These are phyloP conservation scores for Alternaria gansuensis DNA, from an alignment of 2,329 filamentous ascomycete species.

Conservation along the genomic window DNA sequence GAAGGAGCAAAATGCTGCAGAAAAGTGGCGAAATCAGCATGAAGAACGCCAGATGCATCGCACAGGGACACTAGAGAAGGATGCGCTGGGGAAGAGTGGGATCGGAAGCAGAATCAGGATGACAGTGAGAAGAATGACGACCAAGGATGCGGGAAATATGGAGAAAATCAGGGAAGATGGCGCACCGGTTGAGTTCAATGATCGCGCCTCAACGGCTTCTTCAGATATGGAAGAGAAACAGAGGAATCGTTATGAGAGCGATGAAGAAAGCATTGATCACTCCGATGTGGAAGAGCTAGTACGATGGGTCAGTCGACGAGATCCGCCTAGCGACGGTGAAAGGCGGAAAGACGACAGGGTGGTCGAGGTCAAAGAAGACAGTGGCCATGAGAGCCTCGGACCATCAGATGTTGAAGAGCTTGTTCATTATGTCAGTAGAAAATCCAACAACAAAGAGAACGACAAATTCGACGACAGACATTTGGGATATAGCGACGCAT, in stretches of 20 bases:
- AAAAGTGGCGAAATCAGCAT: conserved; percentile 44
- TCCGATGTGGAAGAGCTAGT: conserved; percentile 47
- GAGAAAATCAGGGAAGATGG: conserved; percentile 35
- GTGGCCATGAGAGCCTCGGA: conserved; percentile 42
- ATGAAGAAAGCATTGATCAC: conserved; percentile 42
- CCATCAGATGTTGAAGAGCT: conserved; percentile 47
- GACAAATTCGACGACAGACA: background rate
- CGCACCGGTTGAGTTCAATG: conserved; percentile 23
- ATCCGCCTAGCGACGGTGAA: conserved; percentile 44
- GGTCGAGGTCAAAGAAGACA: conserved; percentile 29
- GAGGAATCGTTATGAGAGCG: conserved; percentile 22
- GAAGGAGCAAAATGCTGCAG: conserved; percentile 30
- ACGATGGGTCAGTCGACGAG: conserved; percentile 46
- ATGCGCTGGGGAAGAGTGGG: conserved; percentile 28
- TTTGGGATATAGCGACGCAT: conserved; percentile 40
- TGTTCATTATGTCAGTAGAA: conserved; percentile 39
- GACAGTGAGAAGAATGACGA: conserved; percentile 42
- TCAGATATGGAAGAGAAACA: conserved; percentile 33
- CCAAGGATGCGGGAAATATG: conserved; percentile 40
- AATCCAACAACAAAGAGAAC: conserved; percentile 19
- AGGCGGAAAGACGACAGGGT: conserved; percentile 14
- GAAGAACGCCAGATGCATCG: conserved; percentile 38
- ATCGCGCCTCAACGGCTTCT: conserved; percentile 38
- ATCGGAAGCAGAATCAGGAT: conserved; percentile 38
- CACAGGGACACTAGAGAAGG: conserved; percentile 39